Conservation (phyloP, 2,329 filamentous ascomycete genomes). For the Talaromyces amestolkiae region DNA sequence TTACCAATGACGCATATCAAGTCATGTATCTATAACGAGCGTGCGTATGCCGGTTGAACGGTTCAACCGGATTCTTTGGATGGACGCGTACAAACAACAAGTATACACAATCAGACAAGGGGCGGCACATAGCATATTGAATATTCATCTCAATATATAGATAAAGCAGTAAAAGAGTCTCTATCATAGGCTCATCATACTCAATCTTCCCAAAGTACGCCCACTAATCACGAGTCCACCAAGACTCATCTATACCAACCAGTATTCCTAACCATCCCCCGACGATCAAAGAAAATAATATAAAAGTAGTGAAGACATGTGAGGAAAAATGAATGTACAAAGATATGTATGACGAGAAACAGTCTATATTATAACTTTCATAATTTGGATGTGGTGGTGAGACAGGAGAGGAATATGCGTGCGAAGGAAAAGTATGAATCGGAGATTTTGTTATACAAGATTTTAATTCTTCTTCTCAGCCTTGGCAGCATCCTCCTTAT, state of each 20-base stretch:
- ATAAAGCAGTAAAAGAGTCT: neutral
- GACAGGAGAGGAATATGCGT: constrained; percentile 10
- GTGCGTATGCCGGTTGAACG: too few species aligned
- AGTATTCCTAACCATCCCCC: neutral
- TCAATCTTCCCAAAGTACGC: neutral
- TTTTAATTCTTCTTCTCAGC: constrained; percentile 2
- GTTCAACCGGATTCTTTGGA: too few species aligned
- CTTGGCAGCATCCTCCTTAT: constrained; percentile 7
- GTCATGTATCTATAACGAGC: too few species aligned
- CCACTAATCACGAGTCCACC: neutral
- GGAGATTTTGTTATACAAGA: neutral
- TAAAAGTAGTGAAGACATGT: neutral
- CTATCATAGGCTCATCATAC: neutral
- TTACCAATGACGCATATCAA: too few species aligned
- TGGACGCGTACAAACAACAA: too few species aligned
- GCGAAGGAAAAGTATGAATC: neutral
- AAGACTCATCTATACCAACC: constrained; percentile 1
- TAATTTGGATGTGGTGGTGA: constrained; percentile 13
- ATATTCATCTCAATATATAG: neutral
- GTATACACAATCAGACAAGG: too few species aligned
- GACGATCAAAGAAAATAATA: neutral
- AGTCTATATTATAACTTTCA: constrained; percentile 20
- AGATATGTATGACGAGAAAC: neutral
- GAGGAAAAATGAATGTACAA: constrained; percentile 4
- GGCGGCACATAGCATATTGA: neutral